phyloP scores from a whole-genome alignment of 2,329 filamentous ascomycete species.

The Pseudocercospora fuligena region DNA sequence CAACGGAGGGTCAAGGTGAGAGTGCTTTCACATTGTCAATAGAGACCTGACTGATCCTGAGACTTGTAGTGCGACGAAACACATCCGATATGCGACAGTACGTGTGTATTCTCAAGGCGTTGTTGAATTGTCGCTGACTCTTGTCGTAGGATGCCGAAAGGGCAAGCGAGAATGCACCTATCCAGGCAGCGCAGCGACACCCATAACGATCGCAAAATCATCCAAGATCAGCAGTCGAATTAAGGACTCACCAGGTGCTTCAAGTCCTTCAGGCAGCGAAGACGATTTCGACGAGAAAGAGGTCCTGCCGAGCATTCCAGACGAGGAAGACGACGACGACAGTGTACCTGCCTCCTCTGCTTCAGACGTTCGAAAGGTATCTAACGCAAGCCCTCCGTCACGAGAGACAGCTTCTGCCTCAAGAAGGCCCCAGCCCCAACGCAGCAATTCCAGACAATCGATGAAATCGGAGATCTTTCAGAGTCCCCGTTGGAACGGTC shows the following conservation, averaged over 20 bases:
- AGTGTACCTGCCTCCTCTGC: conserved; percentile 31
- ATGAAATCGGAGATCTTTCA: conserved; percentile 33
- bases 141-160: conserved; percentile 76
- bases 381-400: conserved; percentile 52
- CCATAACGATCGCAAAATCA: conserved; percentile 51
- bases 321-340: conserved; percentile 51
- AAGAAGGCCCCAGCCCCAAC: conserved; percentile 24
- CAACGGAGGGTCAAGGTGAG: conserved; percentile 78
- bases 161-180: conserved; percentile 90
- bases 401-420: conserved; percentile 47
- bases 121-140: conserved; percentile 19
- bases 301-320: conserved; percentile 48
- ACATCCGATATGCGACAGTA: conserved; percentile 80
- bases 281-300: conserved; percentile 46
- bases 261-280: conserved; percentile 59
- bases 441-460: conserved; percentile 31
- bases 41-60: conserved; percentile 24
- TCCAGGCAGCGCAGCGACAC: conserved; percentile 68
- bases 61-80: conserved; percentile 79
- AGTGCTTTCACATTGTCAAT: conserved; percentile 1
- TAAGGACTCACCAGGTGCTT: conserved; percentile 50
- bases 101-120: conserved; percentile 38
- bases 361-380: conserved; percentile 42
- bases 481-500: conserved; percentile 36
- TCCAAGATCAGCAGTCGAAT: conserved; percentile 51